phyloP scores from a whole-genome alignment of 1,284 basidiomycete genomes.

The Apiotrichum gracile region DNA sequence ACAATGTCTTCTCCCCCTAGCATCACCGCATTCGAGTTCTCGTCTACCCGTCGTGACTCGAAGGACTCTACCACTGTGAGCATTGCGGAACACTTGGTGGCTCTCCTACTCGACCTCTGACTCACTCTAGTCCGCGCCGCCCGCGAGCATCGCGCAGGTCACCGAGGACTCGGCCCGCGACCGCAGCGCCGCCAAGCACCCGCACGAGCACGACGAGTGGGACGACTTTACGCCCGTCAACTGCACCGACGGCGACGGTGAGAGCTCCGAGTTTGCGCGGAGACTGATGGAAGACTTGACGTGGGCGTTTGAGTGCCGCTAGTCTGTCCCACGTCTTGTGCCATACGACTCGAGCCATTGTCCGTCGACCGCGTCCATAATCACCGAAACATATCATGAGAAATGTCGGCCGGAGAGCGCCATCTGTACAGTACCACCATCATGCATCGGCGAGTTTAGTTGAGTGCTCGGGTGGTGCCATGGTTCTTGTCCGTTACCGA shows the following conservation, averaged over 20 bases:
- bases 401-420: too few relatives aligned
- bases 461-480: too few relatives aligned
- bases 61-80: neutral
- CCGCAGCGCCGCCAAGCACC: neutral
- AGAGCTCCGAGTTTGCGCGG: neutral
- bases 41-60: neutral
- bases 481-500: too few relatives aligned
- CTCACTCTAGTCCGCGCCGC: neutral
- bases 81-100: too few relatives aligned
- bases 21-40: neutral
- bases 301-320: conserved; percentile 2
- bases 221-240: conserved; percentile 1
- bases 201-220: neutral
- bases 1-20: neutral
- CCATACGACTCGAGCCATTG: neutral
- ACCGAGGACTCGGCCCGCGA: neutral
- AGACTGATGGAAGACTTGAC: neutral
- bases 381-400: too few relatives aligned
- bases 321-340: neutral
- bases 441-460: too few relatives aligned
- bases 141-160: neutral
- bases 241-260: conserved; percentile 1
- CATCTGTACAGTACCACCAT: too few relatives aligned
- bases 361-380: too few relatives aligned
- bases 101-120: too few relatives aligned